These are phyloP conservation scores for Rhizopus arrhizus DNA, from an alignment of 371 early-diverging fungal species.

Conservation along the genomic window DNA sequence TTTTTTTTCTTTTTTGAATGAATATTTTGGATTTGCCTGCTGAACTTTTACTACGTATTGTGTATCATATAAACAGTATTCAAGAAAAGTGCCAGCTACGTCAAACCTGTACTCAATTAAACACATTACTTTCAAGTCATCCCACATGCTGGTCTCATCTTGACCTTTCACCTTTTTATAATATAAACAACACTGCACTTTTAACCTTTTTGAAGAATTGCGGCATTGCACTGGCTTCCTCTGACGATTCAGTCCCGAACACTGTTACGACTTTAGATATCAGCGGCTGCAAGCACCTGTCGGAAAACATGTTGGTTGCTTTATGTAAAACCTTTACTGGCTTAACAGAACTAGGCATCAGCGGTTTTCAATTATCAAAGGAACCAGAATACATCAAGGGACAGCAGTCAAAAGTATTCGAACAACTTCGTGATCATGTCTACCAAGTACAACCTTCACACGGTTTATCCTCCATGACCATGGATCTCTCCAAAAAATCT, in stretches of 20 bases:
- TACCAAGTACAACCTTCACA: constrained; percentile 46
- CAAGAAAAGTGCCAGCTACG: constrained; percentile 39
- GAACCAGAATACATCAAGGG: not conserved
- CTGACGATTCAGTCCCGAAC: not conserved
- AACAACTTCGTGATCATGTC: constrained; percentile 40
- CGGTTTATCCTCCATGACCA: constrained; percentile 35
- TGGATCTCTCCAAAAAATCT: constrained; percentile 40
- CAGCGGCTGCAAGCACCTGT: constrained; percentile 41
- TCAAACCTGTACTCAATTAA: constrained; percentile 26
- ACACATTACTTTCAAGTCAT: constrained; percentile 24
- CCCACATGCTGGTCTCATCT: constrained; percentile 40
- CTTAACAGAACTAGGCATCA: constrained; percentile 25
- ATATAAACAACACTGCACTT: constrained; percentile 24
- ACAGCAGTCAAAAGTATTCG: constrained; percentile 14
- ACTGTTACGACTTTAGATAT: constrained; percentile 25
- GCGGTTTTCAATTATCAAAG: constrained; percentile 26
- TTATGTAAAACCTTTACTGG: constrained; percentile 30
- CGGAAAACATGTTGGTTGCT: constrained; percentile 27
- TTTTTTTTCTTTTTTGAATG: constrained; percentile 8
- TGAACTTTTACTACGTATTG: constrained; percentile 29
- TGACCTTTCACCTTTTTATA: constrained; percentile 34
- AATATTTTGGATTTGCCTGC: constrained; percentile 20
- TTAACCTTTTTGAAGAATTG: constrained; percentile 29
- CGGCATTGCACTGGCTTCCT: constrained; percentile 21
- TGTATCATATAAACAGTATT: constrained; percentile 13